These are phyloP conservation scores for Hypoxylon rubiginosum DNA, from an alignment of 2,329 filamentous ascomycete species.

Conservation along the genomic window DNA sequence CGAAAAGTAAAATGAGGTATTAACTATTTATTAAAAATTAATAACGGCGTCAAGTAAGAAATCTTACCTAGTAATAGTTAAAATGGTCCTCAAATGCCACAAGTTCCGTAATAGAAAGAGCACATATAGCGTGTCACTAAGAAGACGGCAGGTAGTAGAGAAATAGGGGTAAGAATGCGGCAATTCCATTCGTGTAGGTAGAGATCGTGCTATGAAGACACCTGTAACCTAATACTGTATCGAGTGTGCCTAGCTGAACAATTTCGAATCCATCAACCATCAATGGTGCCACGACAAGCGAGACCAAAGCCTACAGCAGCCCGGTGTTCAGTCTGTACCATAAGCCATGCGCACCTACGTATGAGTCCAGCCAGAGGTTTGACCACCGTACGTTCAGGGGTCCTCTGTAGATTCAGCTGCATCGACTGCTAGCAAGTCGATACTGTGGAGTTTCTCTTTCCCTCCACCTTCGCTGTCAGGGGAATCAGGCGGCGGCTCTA, in stretches of 20 bases:
- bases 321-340: constrained; percentile 12
- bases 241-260: constrained; percentile 8
- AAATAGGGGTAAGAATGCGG: constrained; percentile 22
- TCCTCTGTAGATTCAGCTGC: neutral
- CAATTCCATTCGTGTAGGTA: constrained; percentile 36
- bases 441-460: constrained; percentile 42
- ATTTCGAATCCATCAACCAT: constrained; percentile 2
- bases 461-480: constrained; percentile 35
- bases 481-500: constrained; percentile 45
- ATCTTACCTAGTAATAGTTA: too few relatives aligned
- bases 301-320: neutral
- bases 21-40: too few relatives aligned
- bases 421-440: constrained; percentile 35
- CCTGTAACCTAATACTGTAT: neutral
- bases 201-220: constrained; percentile 1
- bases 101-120: neutral
- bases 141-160: neutral
- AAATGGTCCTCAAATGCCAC: too few relatives aligned
- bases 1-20: neutral
- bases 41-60: too few relatives aligned
- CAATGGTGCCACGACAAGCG: neutral
- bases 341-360: neutral
- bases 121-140: neutral
- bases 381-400: neutral
- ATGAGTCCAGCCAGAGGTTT: neutral